Evolutionary conservation across 2,329 filamentous ascomycete species (phyloP).

Genomic region (Spiromastix sp.): DNA sequence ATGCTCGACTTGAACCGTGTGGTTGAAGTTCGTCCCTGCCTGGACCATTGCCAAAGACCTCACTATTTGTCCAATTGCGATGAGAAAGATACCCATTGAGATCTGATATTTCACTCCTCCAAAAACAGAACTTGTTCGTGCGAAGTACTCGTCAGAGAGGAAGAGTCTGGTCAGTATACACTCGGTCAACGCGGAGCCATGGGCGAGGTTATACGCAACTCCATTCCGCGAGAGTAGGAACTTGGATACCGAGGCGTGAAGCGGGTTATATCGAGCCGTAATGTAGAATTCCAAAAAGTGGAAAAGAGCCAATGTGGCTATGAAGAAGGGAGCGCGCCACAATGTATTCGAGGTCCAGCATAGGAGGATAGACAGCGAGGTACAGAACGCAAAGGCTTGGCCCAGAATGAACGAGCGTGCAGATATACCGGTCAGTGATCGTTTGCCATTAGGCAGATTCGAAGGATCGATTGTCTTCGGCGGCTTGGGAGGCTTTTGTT

Average conservation of each 20-base stretch:
- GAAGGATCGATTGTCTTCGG: constrained; percentile 16
- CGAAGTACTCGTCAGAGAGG: constrained; percentile 34
- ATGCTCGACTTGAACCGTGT: constrained; percentile 60
- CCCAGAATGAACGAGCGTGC: constrained; percentile 36
- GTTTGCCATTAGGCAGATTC: constrained; percentile 28
- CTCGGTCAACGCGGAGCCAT: constrained; percentile 64
- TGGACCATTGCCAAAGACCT: constrained; percentile 80
- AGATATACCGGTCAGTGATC: constrained; percentile 35
- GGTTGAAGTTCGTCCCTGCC: constrained; percentile 86
- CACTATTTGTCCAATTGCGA: constrained; percentile 61
- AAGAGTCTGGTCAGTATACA: constrained; percentile 39
- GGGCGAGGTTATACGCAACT: constrained; percentile 71
- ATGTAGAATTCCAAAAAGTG: constrained; percentile 96
- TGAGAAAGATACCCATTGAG: constrained; percentile 50
- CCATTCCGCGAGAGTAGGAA: constrained; percentile 84
- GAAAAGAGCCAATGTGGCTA: constrained; percentile 59
- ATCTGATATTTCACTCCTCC: constrained; percentile 25
- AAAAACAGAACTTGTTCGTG: constrained; percentile 32
- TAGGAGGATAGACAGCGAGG: constrained; percentile 19
- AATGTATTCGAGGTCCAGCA: constrained; percentile 26
- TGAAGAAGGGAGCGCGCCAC: constrained; percentile 49
- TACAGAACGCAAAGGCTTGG: constrained; percentile 27
- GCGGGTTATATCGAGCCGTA: constrained; percentile 74
- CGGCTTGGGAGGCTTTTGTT: not conserved
- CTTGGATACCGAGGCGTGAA: constrained; percentile 57